A percentile compares a stretch with the other conserved stretches of the same genome.
Evolutionary conservation across 2,329 filamentous ascomycete species (phyloP).

Genomic region (Colletotrichum lupini): DNA sequence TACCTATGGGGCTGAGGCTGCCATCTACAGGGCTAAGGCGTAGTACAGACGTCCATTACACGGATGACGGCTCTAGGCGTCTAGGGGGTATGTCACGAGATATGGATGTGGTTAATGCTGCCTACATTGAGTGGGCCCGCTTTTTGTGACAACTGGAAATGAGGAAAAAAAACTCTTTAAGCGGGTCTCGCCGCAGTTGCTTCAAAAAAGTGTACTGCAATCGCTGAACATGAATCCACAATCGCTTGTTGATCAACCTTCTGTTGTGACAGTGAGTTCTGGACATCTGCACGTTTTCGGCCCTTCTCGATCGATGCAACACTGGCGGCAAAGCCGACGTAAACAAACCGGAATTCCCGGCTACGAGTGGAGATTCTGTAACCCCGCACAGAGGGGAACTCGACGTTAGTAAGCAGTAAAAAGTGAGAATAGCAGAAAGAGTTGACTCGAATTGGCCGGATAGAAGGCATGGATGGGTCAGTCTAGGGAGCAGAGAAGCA

Average conservation of each 20-base stretch:
- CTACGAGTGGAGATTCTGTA: not conserved
- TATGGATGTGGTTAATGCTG: too few relatives aligned
- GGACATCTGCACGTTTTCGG: conserved; percentile 2
- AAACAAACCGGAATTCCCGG: conserved; percentile 25
- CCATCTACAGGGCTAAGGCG: too few relatives aligned
- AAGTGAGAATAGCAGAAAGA: not conserved
- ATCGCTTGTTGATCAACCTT: not conserved
- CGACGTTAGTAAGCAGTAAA: not conserved
- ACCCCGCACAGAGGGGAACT: not conserved
- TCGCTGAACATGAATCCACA: not conserved
- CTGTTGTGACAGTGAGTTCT: conserved; percentile 1
- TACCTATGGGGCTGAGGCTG: too few relatives aligned
- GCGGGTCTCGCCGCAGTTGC: conserved; percentile 9
- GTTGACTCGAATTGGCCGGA: not conserved
- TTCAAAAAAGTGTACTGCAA: not conserved
- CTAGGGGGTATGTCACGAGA: too few relatives aligned
- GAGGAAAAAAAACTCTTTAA: not conserved
- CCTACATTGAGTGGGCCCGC: too few relatives aligned
- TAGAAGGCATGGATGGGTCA: not conserved
- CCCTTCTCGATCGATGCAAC: conserved; percentile 6
- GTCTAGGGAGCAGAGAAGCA: too few relatives aligned
- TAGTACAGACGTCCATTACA: too few relatives aligned
- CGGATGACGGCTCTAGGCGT: too few relatives aligned
- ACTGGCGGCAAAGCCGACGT: conserved; percentile 20
- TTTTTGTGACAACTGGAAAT: conserved; percentile 3